Percentiles rank a stretch among this genome's conserved stretches.
These are phyloP conservation scores for Magnolia kwangsiensis DNA, from an alignment of 164 flowering plant genomes.

Conservation along the genomic window DNA sequence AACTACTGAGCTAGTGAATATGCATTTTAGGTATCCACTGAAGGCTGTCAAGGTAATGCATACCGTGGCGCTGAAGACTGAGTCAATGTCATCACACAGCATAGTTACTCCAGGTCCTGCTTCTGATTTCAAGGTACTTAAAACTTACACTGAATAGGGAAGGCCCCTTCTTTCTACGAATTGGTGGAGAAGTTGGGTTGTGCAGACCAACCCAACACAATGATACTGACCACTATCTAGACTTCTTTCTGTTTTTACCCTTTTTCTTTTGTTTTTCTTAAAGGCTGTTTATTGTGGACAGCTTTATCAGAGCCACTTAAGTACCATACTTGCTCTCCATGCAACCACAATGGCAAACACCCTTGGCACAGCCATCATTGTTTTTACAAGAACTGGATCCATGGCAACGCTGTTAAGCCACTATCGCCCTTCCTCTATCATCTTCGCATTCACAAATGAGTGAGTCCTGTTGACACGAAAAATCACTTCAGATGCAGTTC, in stretches of 20 bases:
- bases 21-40: slow-evolving; percentile 63
- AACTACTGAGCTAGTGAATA: not conserved
- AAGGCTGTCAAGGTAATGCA: slow-evolving; percentile 99
- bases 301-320: slow-evolving; percentile 70
- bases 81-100: slow-evolving; percentile 49
- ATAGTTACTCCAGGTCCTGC: slow-evolving; percentile 36
- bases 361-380: slow-evolving; percentile 78
- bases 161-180: not conserved
- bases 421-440: slow-evolving; percentile 74
- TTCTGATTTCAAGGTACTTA: slow-evolving; percentile 41
- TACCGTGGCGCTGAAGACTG: slow-evolving; percentile 86
- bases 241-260: not conserved
- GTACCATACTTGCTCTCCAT: slow-evolving; percentile 93
- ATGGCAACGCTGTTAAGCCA: slow-evolving; percentile 90
- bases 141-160: not conserved
- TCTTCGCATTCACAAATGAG: slow-evolving; percentile 95
- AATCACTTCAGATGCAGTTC: too few relatives aligned
- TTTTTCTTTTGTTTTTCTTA: not conserved
- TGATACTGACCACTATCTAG: not conserved
- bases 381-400: slow-evolving; percentile 93
- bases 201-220: not conserved
- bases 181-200: not conserved
- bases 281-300: not conserved
- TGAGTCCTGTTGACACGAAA: slow-evolving; percentile 32
- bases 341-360: slow-evolving; percentile 92